Evolutionary conservation across 768 basidiomycete genomes (phyloP).

Genomic region (Coprinopsis marcescibilis): DNA sequence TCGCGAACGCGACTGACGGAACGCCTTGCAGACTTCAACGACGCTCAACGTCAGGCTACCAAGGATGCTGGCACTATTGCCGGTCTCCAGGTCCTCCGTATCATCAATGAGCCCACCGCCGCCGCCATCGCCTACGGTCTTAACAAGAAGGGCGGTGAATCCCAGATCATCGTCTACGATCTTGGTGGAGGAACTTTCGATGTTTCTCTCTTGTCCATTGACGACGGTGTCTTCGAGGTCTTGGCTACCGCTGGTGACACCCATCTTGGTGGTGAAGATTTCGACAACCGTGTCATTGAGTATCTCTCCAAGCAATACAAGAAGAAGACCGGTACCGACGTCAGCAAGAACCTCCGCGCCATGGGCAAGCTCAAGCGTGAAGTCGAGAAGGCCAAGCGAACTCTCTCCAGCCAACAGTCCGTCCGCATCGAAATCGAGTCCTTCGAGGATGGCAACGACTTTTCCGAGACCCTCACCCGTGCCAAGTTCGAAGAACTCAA

Average conservation of each 20-base stretch:
- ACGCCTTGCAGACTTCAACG: conserved; percentile 75
- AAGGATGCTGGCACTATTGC: conserved; percentile 97
- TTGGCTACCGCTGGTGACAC: conserved; percentile 91
- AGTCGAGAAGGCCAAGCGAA: conserved; percentile 94
- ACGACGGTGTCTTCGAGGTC: conserved; percentile 89
- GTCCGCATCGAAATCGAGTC: conserved; percentile 93
- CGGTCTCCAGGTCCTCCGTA: conserved; percentile 90
- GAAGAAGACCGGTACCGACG: conserved; percentile 87
- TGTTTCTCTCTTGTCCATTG: conserved; percentile 92
- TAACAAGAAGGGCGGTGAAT: conserved; percentile 92
- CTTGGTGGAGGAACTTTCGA: conserved; percentile 99
- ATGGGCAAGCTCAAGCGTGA: conserved; percentile 91
- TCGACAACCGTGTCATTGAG: conserved; percentile 90
- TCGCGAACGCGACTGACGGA: conserved; percentile 9
- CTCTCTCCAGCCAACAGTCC: conserved; percentile 83
- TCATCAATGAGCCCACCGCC: conserved; percentile 97
- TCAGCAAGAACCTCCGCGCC: conserved; percentile 71
- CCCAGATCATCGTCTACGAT: conserved; percentile 96
- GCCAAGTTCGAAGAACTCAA: conserved; percentile 99
- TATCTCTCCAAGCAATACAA: conserved; percentile 87
- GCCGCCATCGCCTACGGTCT: conserved; percentile 98
- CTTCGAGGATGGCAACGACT: conserved; percentile 95
- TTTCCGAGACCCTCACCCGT: conserved; percentile 93
- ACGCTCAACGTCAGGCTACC: conserved; percentile 98
- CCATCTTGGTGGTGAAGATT: conserved; percentile 94